These are phyloP conservation scores for Drechmeria coniospora DNA, from an alignment of 2,329 filamentous ascomycete species.

Conservation along the genomic window DNA sequence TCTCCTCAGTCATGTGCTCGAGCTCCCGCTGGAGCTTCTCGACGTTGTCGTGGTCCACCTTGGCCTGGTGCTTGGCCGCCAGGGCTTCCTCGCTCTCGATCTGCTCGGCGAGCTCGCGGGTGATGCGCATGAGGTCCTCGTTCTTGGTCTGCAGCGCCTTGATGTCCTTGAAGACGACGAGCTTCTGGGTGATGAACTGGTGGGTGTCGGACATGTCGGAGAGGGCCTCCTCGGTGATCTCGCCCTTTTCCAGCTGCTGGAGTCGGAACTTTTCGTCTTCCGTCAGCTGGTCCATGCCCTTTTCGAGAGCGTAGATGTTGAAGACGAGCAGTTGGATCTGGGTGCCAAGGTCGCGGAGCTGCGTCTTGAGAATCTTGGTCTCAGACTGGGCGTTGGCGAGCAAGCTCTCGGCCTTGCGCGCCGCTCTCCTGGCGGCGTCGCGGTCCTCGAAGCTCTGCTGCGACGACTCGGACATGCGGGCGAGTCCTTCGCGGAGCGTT, in stretches of 20 bases:
- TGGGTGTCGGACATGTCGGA: conserved; percentile 73
- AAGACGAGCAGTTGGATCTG: conserved; percentile 85
- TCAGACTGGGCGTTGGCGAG: conserved; percentile 51
- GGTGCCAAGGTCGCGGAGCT: conserved; percentile 75
- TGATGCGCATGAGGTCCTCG: conserved; percentile 64
- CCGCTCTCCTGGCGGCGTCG: conserved; percentile 61
- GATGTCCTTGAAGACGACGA: conserved; percentile 82
- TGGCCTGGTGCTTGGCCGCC: conserved; percentile 45
- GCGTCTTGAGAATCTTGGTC: conserved; percentile 64
- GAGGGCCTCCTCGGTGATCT: conserved; percentile 54
- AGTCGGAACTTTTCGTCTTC: conserved; percentile 60
- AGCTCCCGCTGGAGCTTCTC: conserved; percentile 57
- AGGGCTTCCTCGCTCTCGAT: conserved; percentile 85
- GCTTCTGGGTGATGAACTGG: conserved; percentile 72
- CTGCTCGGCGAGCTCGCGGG: conserved; percentile 69
- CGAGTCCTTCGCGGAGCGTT: conserved; percentile 62
- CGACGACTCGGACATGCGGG: conserved; percentile 71
- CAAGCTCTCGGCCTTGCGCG: conserved; percentile 64
- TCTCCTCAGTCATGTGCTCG: conserved; percentile 65
- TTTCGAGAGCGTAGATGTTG: conserved; percentile 69
- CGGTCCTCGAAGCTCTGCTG: conserved; percentile 70
- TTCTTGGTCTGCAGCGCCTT: conserved; percentile 80
- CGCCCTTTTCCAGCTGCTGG: conserved; percentile 61
- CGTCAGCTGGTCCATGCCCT: conserved; percentile 56
- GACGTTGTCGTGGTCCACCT: conserved; percentile 56